Percentiles rank a stretch among this genome's conserved stretches.
Conservation (phyloP, 495 filamentous ascomycete genomes). For the Penicillium waksmanii region DNA sequence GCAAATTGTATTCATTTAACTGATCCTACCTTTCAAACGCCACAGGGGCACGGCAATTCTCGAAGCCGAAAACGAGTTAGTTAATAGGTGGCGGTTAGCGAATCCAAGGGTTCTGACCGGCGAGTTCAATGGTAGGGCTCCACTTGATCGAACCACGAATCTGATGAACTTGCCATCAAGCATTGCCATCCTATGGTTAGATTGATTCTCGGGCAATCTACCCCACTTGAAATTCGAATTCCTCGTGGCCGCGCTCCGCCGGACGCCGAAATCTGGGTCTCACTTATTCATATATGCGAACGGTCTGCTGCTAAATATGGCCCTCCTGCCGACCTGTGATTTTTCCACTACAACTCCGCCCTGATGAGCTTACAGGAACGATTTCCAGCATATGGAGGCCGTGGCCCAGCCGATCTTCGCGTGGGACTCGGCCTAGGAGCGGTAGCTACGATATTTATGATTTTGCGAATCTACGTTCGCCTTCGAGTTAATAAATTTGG, state of each 20-base stretch:
- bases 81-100: neutral
- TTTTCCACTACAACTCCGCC: neutral
- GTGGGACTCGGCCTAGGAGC: slow-evolving; percentile 24
- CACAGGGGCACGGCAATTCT: too few species aligned
- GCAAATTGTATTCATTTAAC: too few species aligned
- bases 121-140: slow-evolving; percentile 1
- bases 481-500: slow-evolving; percentile 32
- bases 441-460: slow-evolving; percentile 31
- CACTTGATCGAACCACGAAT: slow-evolving; percentile 6
- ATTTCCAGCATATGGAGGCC: slow-evolving; percentile 29
- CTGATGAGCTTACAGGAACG: slow-evolving; percentile 18
- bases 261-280: neutral
- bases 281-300: neutral
- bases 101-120: slow-evolving; percentile 9
- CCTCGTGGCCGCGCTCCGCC: neutral
- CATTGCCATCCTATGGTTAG: slow-evolving; percentile 9
- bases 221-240: slow-evolving; percentile 5
- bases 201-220: neutral
- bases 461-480: slow-evolving; percentile 29
- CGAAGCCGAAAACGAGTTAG: neutral
- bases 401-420: slow-evolving; percentile 26
- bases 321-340: neutral
- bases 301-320: slow-evolving; percentile 7
- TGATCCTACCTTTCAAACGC: too few species aligned
- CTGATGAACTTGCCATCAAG: neutral